Evolutionary conservation across 176 grass and related monocot genomes (phyloP).

Genomic region (Phyllostachys edulis): DNA sequence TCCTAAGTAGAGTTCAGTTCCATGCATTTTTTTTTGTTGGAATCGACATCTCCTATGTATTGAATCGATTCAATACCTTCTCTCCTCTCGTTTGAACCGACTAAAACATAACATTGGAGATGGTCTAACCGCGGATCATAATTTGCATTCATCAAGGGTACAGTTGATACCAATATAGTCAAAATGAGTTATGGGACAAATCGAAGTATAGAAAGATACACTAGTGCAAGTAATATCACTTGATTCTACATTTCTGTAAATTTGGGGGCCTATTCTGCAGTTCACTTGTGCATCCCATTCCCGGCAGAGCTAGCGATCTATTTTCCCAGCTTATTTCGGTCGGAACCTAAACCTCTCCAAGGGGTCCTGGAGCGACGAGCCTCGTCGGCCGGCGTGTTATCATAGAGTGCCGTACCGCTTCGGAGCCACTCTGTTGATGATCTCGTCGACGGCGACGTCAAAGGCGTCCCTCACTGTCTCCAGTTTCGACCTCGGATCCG

Average conservation of each 20-base stretch:
- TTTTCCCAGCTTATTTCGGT: neutral
- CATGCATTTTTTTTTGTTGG: too few relatives aligned
- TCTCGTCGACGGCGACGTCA: conserved; percentile 43
- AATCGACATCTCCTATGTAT: too few relatives aligned
- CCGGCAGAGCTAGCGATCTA: neutral
- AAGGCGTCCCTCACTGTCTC: conserved; percentile 49
- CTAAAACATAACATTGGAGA: too few relatives aligned
- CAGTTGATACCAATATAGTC: neutral
- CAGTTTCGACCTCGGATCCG: conserved; percentile 38
- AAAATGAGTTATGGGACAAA: neutral
- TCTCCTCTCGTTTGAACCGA: too few relatives aligned
- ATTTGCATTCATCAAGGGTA: neutral
- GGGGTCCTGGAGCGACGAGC: neutral
- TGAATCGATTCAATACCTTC: too few relatives aligned
- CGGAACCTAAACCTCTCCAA: too few relatives aligned
- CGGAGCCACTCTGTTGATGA: conserved; percentile 23
- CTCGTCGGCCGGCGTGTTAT: neutral
- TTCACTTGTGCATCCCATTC: neutral
- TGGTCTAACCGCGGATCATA: neutral
- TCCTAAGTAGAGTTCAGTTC: too few relatives aligned
- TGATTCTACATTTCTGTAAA: neutral
- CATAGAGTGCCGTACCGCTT: neutral
- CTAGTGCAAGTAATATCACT: neutral
- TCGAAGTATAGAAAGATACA: neutral
- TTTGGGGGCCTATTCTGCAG: too few relatives aligned